Percentiles rank a stretch among this genome's conserved stretches.
Conservation (phyloP, 257 asterid genomes). For the Solanum rostratum region DNA sequence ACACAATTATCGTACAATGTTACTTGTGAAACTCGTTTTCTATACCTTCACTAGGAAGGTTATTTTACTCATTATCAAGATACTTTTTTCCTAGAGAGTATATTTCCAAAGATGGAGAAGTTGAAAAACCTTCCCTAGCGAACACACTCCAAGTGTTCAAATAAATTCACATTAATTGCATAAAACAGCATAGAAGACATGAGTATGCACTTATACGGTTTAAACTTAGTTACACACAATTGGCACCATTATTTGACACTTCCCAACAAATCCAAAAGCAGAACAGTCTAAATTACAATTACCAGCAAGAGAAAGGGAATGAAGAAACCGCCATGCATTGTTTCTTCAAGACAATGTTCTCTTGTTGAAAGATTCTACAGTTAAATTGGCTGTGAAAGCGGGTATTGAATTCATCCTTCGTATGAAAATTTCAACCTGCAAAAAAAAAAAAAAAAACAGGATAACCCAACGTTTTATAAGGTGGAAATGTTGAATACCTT, state of each 20-base stretch:
- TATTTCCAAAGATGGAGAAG: neutral
- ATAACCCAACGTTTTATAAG: neutral
- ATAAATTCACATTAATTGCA: neutral
- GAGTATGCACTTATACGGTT: neutral
- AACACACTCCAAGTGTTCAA: neutral
- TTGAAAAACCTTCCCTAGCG: neutral
- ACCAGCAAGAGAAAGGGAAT: neutral
- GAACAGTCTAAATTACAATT: neutral
- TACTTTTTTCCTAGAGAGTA: neutral
- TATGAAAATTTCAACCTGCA: conserved; percentile 77
- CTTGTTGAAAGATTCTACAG: conserved; percentile 84
- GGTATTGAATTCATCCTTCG: conserved; percentile 79
- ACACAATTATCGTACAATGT: neutral
- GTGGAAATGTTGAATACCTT: neutral
- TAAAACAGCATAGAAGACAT: neutral
- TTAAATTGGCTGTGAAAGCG: conserved; percentile 92
- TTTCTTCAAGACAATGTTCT: conserved; percentile 66
- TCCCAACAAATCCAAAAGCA: neutral
- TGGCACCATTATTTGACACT: neutral
- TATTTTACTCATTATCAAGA: neutral
- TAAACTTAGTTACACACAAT: neutral
- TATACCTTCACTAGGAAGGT: neutral
- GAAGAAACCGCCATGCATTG: neutral
- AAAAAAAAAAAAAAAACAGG: neutral
- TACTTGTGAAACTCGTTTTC: neutral